Evolutionary conservation across 371 early-diverging fungal genomes (phyloP).

Genomic region (Rhizopus arrhizus): DNA sequence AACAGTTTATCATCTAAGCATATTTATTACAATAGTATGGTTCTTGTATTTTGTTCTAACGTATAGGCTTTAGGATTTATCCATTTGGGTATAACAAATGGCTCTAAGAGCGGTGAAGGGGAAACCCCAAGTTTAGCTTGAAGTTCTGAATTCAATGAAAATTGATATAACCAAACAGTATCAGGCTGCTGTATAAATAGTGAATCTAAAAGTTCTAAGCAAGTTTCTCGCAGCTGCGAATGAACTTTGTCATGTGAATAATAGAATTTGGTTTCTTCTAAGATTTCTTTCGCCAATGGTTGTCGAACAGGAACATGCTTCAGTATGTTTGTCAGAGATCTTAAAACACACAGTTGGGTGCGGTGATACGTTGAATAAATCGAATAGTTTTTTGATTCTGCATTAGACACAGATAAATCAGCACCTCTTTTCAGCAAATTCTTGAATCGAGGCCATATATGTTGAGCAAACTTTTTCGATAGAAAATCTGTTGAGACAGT

Average conservation of each 20-base stretch:
- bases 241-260: constrained; percentile 32
- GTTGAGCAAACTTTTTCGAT: constrained; percentile 44
- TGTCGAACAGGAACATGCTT: constrained; percentile 32
- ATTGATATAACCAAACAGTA: constrained; percentile 43
- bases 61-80: constrained; percentile 8
- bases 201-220: constrained; percentile 25
- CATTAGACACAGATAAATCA: constrained; percentile 10
- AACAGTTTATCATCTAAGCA: background rate
- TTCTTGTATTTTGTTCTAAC: constrained; percentile 6
- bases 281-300: constrained; percentile 27
- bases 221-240: constrained; percentile 31
- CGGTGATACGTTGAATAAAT: constrained; percentile 40
- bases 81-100: constrained; percentile 39
- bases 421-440: constrained; percentile 26
- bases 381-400: constrained; percentile 30
- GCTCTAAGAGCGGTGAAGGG: constrained; percentile 10
- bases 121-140: background rate
- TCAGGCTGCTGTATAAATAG: constrained; percentile 39
- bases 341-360: constrained; percentile 36
- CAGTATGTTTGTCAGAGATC: constrained; percentile 29
- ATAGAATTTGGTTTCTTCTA: constrained; percentile 30
- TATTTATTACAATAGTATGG: constrained; percentile 6
- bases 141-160: constrained; percentile 19
- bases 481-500: constrained; percentile 51
- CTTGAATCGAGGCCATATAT: constrained; percentile 55